A percentile compares a stretch with the other conserved stretches of the same genome.
phyloP scores from a whole-genome alignment of 2,329 filamentous ascomycete genomes.

The Ambrosiella beaveri region DNA sequence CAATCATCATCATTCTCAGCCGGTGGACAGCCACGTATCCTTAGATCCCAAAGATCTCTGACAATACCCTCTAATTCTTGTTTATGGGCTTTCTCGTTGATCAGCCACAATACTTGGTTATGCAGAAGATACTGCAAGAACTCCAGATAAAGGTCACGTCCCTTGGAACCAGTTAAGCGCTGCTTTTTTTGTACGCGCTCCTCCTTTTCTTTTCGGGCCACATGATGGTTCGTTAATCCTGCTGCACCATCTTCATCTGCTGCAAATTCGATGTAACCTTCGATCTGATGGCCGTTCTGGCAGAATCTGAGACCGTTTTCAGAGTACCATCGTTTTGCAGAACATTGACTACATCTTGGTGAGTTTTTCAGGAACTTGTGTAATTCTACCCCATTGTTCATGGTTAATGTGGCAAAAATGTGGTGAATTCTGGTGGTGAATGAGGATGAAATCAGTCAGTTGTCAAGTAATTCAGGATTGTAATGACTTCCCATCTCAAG shows the following conservation, averaged over 20 bases:
- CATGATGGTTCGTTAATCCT: constrained; percentile 30
- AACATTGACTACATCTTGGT: constrained; percentile 46
- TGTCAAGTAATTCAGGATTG: not conserved
- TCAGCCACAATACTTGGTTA: constrained; percentile 60
- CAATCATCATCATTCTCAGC: not conserved
- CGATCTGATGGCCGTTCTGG: constrained; percentile 61
- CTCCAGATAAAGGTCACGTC: constrained; percentile 64
- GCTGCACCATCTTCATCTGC: constrained; percentile 56
- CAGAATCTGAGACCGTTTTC: constrained; percentile 68
- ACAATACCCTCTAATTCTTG: constrained; percentile 62
- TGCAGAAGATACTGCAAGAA: constrained; percentile 70
- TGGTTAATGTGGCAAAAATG: constrained; percentile 15
- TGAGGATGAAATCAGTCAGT: not conserved
- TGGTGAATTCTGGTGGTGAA: not conserved
- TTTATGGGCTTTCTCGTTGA: constrained; percentile 48
- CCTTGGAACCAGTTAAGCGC: constrained; percentile 48
- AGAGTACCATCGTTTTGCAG: constrained; percentile 52
- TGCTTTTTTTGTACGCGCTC: constrained; percentile 35
- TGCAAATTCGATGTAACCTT: constrained; percentile 41
- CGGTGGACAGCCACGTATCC: constrained; percentile 29
- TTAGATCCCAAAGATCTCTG: constrained; percentile 70
- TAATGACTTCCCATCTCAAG: not conserved
- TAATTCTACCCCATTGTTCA: constrained; percentile 26
- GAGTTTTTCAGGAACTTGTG: constrained; percentile 33
- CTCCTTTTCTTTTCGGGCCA: constrained; percentile 23